phyloP scores from a whole-genome alignment of 2,329 filamentous ascomycete genomes.

The Ophiocordyceps robertsii region DNA sequence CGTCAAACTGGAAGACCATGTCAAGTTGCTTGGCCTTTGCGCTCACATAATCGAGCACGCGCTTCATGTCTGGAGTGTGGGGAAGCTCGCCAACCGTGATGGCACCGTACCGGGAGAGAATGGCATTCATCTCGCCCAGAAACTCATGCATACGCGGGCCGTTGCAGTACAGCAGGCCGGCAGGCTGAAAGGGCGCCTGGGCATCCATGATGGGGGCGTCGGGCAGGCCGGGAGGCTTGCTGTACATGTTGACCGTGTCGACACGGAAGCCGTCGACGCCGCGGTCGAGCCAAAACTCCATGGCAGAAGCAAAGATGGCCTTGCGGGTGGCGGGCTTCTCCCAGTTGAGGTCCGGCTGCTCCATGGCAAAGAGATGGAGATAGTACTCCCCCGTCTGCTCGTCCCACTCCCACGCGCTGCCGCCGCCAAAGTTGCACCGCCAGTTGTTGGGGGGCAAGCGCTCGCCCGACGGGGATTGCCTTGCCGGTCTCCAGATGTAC shows the following conservation, averaged over 20 bases:
- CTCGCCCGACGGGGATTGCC: slow-evolving; percentile 39
- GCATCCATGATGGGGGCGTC: slow-evolving; percentile 42
- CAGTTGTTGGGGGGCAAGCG: slow-evolving; percentile 66
- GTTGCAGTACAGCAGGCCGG: slow-evolving; percentile 46
- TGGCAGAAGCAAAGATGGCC: slow-evolving; percentile 57
- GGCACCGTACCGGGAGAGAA: slow-evolving; percentile 47
- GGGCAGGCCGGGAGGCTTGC: slow-evolving; percentile 44
- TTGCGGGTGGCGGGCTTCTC: slow-evolving; percentile 53
- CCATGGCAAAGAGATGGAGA: slow-evolving; percentile 58
- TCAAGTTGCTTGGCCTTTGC: slow-evolving; percentile 45
- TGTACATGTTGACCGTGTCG: slow-evolving; percentile 63
- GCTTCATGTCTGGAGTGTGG: slow-evolving; percentile 40
- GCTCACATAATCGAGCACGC: slow-evolving; percentile 47
- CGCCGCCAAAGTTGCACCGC: slow-evolving; percentile 46
- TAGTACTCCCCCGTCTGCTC: slow-evolving; percentile 63
- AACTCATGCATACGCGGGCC: slow-evolving; percentile 58
- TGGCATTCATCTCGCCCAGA: slow-evolving; percentile 48
- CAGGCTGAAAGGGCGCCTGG: slow-evolving; percentile 35
- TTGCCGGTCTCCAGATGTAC: slow-evolving; percentile 48
- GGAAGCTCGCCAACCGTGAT: slow-evolving; percentile 61
- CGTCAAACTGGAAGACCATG: slow-evolving; percentile 59
- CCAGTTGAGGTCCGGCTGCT: slow-evolving; percentile 82
- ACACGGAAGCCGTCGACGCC: slow-evolving; percentile 65
- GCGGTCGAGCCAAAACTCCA: slow-evolving; percentile 67
- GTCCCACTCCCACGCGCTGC: slow-evolving; percentile 57